Conservation (phyloP, 306 rosid species). For the Prosopis cineraria region DNA sequence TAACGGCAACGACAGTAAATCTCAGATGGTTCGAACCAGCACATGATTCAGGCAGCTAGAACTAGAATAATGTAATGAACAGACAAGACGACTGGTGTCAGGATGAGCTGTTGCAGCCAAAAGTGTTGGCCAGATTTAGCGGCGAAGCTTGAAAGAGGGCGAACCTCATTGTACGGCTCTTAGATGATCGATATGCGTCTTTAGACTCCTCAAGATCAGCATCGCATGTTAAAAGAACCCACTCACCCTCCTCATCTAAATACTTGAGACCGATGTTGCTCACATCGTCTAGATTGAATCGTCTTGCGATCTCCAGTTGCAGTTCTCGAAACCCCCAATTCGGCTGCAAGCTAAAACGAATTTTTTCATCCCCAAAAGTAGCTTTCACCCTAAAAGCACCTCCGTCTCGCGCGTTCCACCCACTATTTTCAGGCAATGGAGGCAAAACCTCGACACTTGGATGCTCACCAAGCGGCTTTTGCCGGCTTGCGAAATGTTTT, state of each 20-base stretch:
- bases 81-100: not conserved
- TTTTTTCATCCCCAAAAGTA: slow-evolving; percentile 58
- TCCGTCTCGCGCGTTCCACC: not conserved
- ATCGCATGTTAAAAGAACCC: slow-evolving; percentile 59
- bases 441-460: slow-evolving; percentile 23
- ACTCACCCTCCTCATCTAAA: slow-evolving; percentile 58
- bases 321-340: slow-evolving; percentile 48
- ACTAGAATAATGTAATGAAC: not conserved
- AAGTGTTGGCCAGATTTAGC: slow-evolving; percentile 37
- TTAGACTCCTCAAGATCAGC: slow-evolving; percentile 63
- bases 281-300: slow-evolving; percentile 49
- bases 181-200: slow-evolving; percentile 52
- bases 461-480: not conserved
- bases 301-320: slow-evolving; percentile 58
- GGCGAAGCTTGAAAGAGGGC: slow-evolving; percentile 53
- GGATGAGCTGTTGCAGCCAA: slow-evolving; percentile 41
- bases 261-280: slow-evolving; percentile 45
- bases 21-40: not conserved
- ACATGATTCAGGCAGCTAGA: not conserved
- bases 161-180: slow-evolving; percentile 53
- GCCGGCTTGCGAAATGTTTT: slow-evolving; percentile 23
- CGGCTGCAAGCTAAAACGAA: slow-evolving; percentile 43
- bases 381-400: slow-evolving; percentile 53
- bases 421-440: slow-evolving; percentile 26
- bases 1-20: not conserved